Percentiles rank a stretch among this genome's conserved stretches.
Evolutionary conservation across 1,284 basidiomycete species (phyloP).

Genomic region (Irpex sp.): DNA sequence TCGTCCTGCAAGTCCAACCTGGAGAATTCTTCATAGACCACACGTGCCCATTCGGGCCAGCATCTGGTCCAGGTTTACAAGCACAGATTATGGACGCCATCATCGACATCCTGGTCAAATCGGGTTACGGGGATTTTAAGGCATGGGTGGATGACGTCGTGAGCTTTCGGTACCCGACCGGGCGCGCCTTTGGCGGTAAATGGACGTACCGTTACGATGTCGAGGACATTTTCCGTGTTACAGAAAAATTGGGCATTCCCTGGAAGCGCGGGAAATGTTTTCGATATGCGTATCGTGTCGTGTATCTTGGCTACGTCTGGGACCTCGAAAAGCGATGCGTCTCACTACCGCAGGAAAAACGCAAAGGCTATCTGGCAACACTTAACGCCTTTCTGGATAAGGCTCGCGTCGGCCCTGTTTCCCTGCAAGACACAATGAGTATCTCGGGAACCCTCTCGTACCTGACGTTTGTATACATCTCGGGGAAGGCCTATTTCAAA

Average conservation of each 20-base stretch:
- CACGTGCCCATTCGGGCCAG: constrained; percentile 27
- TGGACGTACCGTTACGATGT: constrained; percentile 15
- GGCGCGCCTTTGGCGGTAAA: constrained; percentile 17
- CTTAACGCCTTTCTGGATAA: constrained; percentile 10
- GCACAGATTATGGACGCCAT: constrained; percentile 29
- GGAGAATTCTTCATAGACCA: constrained; percentile 27
- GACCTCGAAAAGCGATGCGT: constrained; percentile 3
- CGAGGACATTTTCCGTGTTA: constrained; percentile 17
- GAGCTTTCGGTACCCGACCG: neutral
- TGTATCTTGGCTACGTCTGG: constrained; percentile 18
- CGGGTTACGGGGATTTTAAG: neutral
- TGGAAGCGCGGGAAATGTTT: constrained; percentile 18
- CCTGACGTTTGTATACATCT: constrained; percentile 25
- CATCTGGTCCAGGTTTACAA: constrained; percentile 25
- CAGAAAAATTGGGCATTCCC: constrained; percentile 16
- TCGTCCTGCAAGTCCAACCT: constrained; percentile 23
- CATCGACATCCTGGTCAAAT: constrained; percentile 25
- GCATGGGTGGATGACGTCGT: neutral
- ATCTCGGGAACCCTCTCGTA: constrained; percentile 32
- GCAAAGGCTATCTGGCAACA: neutral
- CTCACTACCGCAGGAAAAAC: constrained; percentile 2
- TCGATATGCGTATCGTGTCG: constrained; percentile 6
- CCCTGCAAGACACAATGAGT: constrained; percentile 18
- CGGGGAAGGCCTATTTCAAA: neutral
- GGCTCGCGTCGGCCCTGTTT: constrained; percentile 17